A percentile compares a stretch with the other conserved stretches of the same genome.
Evolutionary conservation across 306 rosid genomes (phyloP).

Genomic region (Crataegus laevigata): DNA sequence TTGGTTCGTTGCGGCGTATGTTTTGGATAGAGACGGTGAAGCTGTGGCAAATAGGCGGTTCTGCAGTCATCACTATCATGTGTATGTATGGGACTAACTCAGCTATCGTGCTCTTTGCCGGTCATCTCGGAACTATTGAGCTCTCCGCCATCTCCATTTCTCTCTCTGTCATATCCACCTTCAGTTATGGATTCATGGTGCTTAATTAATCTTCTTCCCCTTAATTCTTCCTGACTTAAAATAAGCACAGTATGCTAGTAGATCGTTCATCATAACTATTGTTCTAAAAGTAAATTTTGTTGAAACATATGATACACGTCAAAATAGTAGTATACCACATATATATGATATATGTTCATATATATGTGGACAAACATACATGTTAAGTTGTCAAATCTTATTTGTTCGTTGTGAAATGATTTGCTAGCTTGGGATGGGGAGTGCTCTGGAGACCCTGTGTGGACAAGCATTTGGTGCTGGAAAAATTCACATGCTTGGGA

Average conservation of each 20-base stretch:
- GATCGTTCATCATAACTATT: neutral
- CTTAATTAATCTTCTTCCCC: neutral
- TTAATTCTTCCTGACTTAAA: neutral
- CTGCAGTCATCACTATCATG: neutral
- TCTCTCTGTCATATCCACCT: slow-evolving; percentile 52
- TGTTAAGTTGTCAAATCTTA: neutral
- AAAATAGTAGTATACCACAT: no score
- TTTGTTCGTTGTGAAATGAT: neutral
- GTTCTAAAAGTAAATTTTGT: neutral
- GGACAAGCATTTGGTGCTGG: slow-evolving; percentile 92
- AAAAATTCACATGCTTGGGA: slow-evolving; percentile 55
- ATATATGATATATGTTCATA: no score
- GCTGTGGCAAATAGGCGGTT: slow-evolving; percentile 23
- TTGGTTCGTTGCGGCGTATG: slow-evolving; percentile 3
- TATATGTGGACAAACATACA: no score
- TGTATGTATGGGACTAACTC: slow-evolving; percentile 47
- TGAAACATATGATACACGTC: neutral
- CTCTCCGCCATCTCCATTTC: slow-evolving; percentile 64
- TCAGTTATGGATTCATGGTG: slow-evolving; percentile 55
- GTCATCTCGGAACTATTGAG: slow-evolving; percentile 54
- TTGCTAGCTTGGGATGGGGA: slow-evolving; percentile 60
- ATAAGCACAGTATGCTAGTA: neutral
- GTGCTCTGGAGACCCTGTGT: slow-evolving; percentile 71
- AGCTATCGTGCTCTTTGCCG: slow-evolving; percentile 42
- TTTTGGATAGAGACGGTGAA: slow-evolving; percentile 29